These are phyloP conservation scores for Apiospora sp. DNA, from an alignment of 2,329 filamentous ascomycete species.

Conservation along the genomic window DNA sequence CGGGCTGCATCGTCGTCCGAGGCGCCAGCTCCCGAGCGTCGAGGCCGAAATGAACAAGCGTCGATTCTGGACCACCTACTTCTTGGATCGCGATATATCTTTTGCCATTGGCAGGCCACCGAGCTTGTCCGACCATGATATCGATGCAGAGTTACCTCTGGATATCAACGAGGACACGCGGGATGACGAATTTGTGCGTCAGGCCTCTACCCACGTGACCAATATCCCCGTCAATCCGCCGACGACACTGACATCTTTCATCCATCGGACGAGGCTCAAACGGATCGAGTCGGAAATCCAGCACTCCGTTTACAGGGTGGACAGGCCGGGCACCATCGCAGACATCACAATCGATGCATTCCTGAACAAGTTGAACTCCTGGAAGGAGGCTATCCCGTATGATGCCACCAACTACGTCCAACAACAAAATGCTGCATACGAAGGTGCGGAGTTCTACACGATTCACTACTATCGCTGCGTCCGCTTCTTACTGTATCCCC, in stretches of 20 bases:
- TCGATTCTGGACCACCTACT: slow-evolving; percentile 42
- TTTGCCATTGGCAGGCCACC: slow-evolving; percentile 41
- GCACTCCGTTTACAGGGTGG: slow-evolving; percentile 40
- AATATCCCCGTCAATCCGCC: slow-evolving; percentile 36
- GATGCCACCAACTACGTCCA: slow-evolving; percentile 38
- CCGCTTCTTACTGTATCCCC: slow-evolving; percentile 40
- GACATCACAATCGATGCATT: slow-evolving; percentile 36
- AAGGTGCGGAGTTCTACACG: slow-evolving; percentile 40
- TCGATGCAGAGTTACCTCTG: slow-evolving; percentile 40
- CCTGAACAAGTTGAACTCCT: slow-evolving; percentile 37
- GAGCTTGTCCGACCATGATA: slow-evolving; percentile 42
- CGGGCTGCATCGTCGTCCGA: slow-evolving; percentile 39
- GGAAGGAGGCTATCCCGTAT: slow-evolving; percentile 39
- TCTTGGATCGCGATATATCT: slow-evolving; percentile 41
- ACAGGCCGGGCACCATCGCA: slow-evolving; percentile 35
- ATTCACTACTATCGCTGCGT: slow-evolving; percentile 42
- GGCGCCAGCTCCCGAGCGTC: slow-evolving; percentile 35
- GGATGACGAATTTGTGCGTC: slow-evolving; percentile 37
- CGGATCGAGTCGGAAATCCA: slow-evolving; percentile 43
- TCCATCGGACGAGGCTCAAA: slow-evolving; percentile 41
- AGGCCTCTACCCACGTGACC: slow-evolving; percentile 33
- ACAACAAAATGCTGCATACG: slow-evolving; percentile 37
- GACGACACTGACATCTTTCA: slow-evolving; percentile 39
- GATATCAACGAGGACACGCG: slow-evolving; percentile 39
- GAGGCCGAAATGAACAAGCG: slow-evolving; percentile 42